phyloP scores from a whole-genome alignment of 2,329 filamentous ascomycete species.

The Pseudogymnoascus sp. region DNA sequence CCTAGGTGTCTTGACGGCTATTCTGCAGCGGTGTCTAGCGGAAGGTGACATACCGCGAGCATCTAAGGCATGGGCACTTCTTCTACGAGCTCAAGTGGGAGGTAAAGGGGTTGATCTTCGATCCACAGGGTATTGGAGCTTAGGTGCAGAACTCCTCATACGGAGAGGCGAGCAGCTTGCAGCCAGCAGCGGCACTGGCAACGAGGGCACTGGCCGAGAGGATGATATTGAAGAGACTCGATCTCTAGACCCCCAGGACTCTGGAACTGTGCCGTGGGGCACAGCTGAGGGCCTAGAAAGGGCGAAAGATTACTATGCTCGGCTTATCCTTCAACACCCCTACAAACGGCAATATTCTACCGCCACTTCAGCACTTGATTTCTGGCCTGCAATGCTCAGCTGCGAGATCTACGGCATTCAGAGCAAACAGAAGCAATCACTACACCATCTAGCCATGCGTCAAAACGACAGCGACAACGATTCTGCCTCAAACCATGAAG shows the following conservation, averaged over 20 bases:
- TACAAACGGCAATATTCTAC: conserved; percentile 52
- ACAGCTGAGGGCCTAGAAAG: conserved; percentile 45
- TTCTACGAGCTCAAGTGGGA: conserved; percentile 54
- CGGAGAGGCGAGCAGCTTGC: conserved; percentile 32
- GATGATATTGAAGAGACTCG: not conserved
- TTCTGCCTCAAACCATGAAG: conserved; percentile 24
- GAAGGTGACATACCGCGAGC: conserved; percentile 65
- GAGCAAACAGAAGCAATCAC: conserved; percentile 45
- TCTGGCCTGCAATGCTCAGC: conserved; percentile 74
- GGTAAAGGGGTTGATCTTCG: conserved; percentile 61
- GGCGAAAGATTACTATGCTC: conserved; percentile 66
- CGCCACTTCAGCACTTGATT: conserved; percentile 58
- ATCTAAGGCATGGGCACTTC: conserved; percentile 65
- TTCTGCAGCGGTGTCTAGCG: conserved; percentile 67
- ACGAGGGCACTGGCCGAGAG: not conserved
- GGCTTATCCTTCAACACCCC: conserved; percentile 69
- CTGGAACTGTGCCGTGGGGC: conserved; percentile 27
- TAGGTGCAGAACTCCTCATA: conserved; percentile 79
- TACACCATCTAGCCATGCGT: conserved; percentile 30
- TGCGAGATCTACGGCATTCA: conserved; percentile 74
- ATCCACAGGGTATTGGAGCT: conserved; percentile 65
- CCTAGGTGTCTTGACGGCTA: conserved; percentile 58
- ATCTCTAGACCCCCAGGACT: not conserved
- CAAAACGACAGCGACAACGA: not conserved
- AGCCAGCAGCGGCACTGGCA: not conserved